Conservation (phyloP, 2,329 filamentous ascomycete species). For the Venturia pyrina region DNA sequence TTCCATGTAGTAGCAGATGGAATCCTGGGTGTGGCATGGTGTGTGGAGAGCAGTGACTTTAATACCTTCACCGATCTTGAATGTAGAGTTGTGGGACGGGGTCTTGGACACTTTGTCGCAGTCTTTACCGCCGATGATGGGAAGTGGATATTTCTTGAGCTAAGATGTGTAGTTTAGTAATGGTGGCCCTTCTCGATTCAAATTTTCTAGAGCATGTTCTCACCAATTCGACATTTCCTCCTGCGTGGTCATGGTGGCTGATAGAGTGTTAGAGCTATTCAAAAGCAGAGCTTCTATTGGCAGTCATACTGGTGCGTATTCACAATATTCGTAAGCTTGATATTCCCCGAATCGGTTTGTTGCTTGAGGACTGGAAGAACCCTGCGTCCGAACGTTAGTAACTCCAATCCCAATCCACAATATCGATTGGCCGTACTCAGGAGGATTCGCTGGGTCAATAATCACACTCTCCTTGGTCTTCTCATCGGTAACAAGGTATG, state of each 20-base stretch:
- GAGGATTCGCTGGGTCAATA: slow-evolving; percentile 69
- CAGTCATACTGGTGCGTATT: slow-evolving; percentile 86
- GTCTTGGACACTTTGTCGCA: slow-evolving; percentile 72
- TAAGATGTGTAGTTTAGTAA: slow-evolving; percentile 19
- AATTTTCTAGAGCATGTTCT: neutral
- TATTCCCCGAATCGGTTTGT: slow-evolving; percentile 57
- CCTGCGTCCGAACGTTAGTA: slow-evolving; percentile 26
- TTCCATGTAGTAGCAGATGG: slow-evolving; percentile 88
- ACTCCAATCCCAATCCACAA: neutral
- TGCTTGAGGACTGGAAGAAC: slow-evolving; percentile 60
- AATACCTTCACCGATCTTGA: slow-evolving; percentile 73
- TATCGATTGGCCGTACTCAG: slow-evolving; percentile 47
- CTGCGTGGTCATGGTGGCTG: slow-evolving; percentile 90
- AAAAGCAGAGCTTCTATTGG: neutral
- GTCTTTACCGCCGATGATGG: slow-evolving; percentile 79
- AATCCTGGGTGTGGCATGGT: slow-evolving; percentile 96
- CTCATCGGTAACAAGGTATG: slow-evolving; percentile 51
- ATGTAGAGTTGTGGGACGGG: slow-evolving; percentile 63
- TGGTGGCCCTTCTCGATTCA: neutral
- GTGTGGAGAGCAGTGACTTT: slow-evolving; percentile 82
- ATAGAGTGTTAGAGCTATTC: neutral
- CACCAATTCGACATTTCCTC: slow-evolving; percentile 78
- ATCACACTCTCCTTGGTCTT: slow-evolving; percentile 46
- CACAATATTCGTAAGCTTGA: slow-evolving; percentile 80
- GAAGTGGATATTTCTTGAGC: slow-evolving; percentile 53